These are phyloP conservation scores for Parsonsia alboflavescens DNA, from an alignment of 257 asterid species.

Conservation along the genomic window DNA sequence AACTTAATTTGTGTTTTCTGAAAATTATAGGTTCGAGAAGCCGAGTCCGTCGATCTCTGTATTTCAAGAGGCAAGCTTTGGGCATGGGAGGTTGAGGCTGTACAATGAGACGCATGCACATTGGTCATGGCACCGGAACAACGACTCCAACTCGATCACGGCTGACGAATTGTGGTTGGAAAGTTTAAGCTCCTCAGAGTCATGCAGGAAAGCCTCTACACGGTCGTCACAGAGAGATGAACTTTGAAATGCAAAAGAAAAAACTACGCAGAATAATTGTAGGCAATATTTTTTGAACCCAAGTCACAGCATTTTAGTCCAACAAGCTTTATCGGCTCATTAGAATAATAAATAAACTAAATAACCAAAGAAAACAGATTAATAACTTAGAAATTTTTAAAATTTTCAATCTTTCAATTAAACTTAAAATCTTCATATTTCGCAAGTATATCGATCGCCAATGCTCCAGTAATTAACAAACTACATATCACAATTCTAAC, in stretches of 20 bases:
- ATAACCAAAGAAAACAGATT: too few relatives aligned
- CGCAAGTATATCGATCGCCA: too few relatives aligned
- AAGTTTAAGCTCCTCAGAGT: slow-evolving; percentile 37
- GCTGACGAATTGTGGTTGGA: slow-evolving; percentile 62
- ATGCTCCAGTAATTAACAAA: too few relatives aligned
- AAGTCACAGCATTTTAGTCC: background rate
- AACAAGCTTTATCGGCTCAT: background rate
- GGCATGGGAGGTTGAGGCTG: slow-evolving; percentile 68
- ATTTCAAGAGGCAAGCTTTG: slow-evolving; percentile 71
- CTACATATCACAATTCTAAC: too few relatives aligned
- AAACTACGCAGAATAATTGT: background rate
- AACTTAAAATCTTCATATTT: too few relatives aligned
- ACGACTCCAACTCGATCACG: slow-evolving; percentile 25
- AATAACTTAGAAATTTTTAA: too few relatives aligned
- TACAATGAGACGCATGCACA: slow-evolving; percentile 56
- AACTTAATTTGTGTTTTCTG: too few relatives aligned
- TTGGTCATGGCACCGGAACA: slow-evolving; percentile 87
- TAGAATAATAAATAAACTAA: too few relatives aligned
- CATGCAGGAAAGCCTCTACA: slow-evolving; percentile 20
- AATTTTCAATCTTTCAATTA: too few relatives aligned
- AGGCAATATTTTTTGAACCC: background rate
- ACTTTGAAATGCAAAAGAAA: slow-evolving; percentile 10
- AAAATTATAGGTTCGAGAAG: slow-evolving; percentile 31
- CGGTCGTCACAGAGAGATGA: slow-evolving; percentile 20
- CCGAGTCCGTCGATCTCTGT: slow-evolving; percentile 58